These are phyloP conservation scores for Saccharomyces paradoxus DNA, from an alignment of 805 yeast species.

Conservation along the genomic window DNA sequence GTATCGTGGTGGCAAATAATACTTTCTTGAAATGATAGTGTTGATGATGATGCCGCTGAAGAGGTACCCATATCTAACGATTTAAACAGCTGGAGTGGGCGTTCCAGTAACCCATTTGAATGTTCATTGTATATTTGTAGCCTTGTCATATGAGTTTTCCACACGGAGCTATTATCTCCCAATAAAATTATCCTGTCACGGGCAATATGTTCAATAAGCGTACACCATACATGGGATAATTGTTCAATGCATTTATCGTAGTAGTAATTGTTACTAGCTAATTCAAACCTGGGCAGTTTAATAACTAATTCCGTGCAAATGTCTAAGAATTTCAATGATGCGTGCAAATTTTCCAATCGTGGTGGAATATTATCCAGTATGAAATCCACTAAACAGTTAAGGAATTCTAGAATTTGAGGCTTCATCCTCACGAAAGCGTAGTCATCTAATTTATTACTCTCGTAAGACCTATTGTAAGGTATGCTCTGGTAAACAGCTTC, in stretches of 20 bases:
- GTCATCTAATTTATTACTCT: conserved; percentile 20
- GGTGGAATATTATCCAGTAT: conserved; percentile 29
- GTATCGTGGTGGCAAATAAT: not conserved
- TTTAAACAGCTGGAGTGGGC: conserved; percentile 22
- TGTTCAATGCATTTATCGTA: conserved; percentile 32
- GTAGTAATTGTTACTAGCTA: conserved; percentile 31
- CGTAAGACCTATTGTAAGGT: conserved; percentile 24
- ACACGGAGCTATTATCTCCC: conserved; percentile 12
- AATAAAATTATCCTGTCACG: conserved; percentile 15
- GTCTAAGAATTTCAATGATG: conserved; percentile 25
- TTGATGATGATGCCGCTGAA: not conserved
- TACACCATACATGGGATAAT: conserved; percentile 27
- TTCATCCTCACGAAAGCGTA: conserved; percentile 32
- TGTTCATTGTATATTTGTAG: conserved; percentile 20
- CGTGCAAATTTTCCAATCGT: conserved; percentile 19
- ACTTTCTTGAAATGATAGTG: not conserved
- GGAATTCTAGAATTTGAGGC: conserved; percentile 24
- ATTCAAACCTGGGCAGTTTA: conserved; percentile 26
- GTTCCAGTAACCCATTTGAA: conserved; percentile 18
- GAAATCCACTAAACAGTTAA: conserved; percentile 29
- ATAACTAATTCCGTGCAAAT: conserved; percentile 23
- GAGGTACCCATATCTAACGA: conserved; percentile 11
- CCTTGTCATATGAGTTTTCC: conserved; percentile 16
- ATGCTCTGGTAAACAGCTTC: conserved; percentile 18
- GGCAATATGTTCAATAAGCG: conserved; percentile 23